These are phyloP conservation scores for Sorghum bicolor DNA, from an alignment of 176 grass and related monocot genomes.

Conservation along the genomic window Sorghum_bicolor_NCBIv3 NC_012874.2:63829501-63830000, in stretches of 20 bases:
- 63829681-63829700: not conserved
- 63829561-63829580: not conserved
- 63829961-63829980: not conserved
- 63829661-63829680: not conserved
- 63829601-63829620: not conserved
- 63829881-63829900: not conserved
- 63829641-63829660: not conserved
- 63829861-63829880: too few relatives aligned
- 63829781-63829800: not conserved
- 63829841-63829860: not conserved
- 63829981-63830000: not conserved
- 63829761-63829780: constrained; percentile 2
- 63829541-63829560: not conserved
- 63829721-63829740: constrained; percentile 38
- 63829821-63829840: not conserved
- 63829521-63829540: not conserved
- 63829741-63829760: too few relatives aligned
- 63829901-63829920: not conserved
- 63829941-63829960: not conserved
- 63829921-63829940: not conserved
- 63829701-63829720: not conserved
- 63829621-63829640: not conserved
- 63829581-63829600: not conserved
- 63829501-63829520: not conserved
- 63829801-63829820: constrained; percentile 11